A percentile compares a stretch with the other conserved stretches of the same genome.
Evolutionary conservation across 2,329 filamentous ascomycete species (phyloP).

Genomic region (Samsoniella hepiali): DNA sequence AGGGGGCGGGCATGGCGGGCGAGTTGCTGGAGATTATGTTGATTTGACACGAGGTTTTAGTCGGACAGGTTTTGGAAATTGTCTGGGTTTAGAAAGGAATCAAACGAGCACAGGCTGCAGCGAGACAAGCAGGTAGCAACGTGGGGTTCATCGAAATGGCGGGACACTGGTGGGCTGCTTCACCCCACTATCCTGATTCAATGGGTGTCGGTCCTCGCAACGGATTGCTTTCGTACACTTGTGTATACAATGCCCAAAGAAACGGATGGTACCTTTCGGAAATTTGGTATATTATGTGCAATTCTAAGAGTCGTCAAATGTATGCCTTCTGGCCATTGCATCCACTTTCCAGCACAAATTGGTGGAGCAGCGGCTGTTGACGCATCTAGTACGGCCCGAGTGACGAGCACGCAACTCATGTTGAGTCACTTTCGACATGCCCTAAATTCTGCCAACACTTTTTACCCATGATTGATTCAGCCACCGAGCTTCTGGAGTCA

Average conservation of each 20-base stretch:
- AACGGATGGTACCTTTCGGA: too few species aligned
- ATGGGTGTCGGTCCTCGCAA: neutral
- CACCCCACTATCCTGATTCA: slow-evolving; percentile 6
- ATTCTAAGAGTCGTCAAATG: too few species aligned
- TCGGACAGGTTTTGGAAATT: neutral
- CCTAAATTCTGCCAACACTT: neutral
- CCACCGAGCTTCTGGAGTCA: neutral
- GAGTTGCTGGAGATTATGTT: neutral
- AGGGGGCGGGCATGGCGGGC: slow-evolving; percentile 68
- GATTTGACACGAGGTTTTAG: neutral
- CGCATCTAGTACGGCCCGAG: neutral
- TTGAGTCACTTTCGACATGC: neutral
- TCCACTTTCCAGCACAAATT: neutral
- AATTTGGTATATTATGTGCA: too few species aligned
- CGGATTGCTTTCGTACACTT: too few species aligned
- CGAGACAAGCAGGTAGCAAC: neutral
- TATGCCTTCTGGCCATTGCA: too few species aligned
- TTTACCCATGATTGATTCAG: too few species aligned
- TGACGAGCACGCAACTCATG: slow-evolving; percentile 1
- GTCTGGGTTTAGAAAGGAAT: neutral
- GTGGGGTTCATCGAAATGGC: neutral
- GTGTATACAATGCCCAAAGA: neutral
- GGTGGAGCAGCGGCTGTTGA: neutral
- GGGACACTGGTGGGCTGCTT: neutral
- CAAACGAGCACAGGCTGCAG: neutral